These are phyloP conservation scores for Acrocalymma vagum DNA, from an alignment of 2,329 filamentous ascomycete species.

Conservation along the genomic window DNA sequence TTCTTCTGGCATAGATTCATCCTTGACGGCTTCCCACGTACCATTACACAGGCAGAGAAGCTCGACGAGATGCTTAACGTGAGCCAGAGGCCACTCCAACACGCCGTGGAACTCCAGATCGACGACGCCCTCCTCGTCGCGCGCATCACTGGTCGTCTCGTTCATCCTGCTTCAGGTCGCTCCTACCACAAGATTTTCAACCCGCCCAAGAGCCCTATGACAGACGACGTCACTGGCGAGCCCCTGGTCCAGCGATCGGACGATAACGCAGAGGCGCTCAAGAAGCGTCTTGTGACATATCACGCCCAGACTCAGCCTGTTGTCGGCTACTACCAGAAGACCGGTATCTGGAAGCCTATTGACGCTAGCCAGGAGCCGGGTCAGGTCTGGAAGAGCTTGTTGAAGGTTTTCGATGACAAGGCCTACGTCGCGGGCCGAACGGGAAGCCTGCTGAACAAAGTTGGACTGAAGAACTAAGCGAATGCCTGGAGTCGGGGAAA, in stretches of 20 bases:
- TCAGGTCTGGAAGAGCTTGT: conserved; percentile 92
- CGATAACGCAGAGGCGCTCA: conserved; percentile 94
- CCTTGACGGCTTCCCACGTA: conserved; percentile 97
- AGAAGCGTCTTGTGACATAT: conserved; percentile 93
- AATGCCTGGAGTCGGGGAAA: background rate
- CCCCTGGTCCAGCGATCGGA: conserved; percentile 95
- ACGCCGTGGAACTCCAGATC: conserved; percentile 96
- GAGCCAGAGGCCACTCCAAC: conserved; percentile 85
- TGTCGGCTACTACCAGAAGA: conserved; percentile 95
- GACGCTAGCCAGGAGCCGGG: conserved; percentile 96
- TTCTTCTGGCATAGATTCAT: conserved; percentile 77
- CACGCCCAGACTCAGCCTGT: conserved; percentile 94
- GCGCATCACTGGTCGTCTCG: conserved; percentile 93
- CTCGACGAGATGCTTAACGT: conserved; percentile 88
- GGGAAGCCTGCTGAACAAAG: conserved; percentile 60
- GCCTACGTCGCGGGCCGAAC: conserved; percentile 47
- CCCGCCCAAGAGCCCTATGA: conserved; percentile 93
- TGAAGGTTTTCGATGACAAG: conserved; percentile 79
- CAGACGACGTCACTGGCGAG: conserved; percentile 95
- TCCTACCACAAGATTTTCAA: conserved; percentile 99
- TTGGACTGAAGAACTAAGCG: conserved; percentile 61
- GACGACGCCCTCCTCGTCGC: conserved; percentile 93
- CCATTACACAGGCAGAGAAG: conserved; percentile 92
- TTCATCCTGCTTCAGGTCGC: conserved; percentile 95
- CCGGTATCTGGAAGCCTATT: conserved; percentile 94